Conservation (phyloP, 176 grass and related monocot genomes). For the Puccinellia tenuiflora region DNA sequence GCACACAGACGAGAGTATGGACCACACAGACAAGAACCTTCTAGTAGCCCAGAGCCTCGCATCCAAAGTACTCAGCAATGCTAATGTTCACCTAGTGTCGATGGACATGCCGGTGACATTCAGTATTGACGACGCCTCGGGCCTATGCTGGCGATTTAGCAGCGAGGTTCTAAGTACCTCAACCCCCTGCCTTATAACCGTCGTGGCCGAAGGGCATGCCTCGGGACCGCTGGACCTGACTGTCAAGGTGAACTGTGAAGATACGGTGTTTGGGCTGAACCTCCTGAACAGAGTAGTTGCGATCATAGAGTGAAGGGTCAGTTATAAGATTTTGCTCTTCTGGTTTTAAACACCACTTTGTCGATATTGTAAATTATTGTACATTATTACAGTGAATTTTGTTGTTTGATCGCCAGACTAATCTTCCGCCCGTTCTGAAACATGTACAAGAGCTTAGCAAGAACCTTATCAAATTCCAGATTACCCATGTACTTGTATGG, state of each 20-base stretch:
- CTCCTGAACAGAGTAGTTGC: slow-evolving; percentile 57
- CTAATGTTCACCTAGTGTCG: slow-evolving; percentile 67
- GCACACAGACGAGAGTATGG: slow-evolving; percentile 12
- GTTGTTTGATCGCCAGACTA: neutral
- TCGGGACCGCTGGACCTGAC: slow-evolving; percentile 51
- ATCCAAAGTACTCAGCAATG: slow-evolving; percentile 66
- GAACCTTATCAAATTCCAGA: neutral
- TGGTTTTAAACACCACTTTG: neutral
- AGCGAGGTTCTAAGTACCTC: slow-evolving; percentile 50
- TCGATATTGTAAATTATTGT: slow-evolving; percentile 17
- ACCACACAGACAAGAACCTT: slow-evolving; percentile 55
- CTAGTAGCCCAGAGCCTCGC: slow-evolving; percentile 51
- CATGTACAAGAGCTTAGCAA: neutral
- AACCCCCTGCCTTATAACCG: slow-evolving; percentile 60
- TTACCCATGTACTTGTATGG: neutral
- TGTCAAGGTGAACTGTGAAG: slow-evolving; percentile 78
- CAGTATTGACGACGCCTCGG: slow-evolving; percentile 58
- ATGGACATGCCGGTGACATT: slow-evolving; percentile 87
- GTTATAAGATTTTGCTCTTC: neutral
- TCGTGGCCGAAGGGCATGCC: slow-evolving; percentile 45
- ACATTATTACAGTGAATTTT: slow-evolving; percentile 17
- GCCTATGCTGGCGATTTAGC: slow-evolving; percentile 76
- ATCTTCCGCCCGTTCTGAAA: neutral
- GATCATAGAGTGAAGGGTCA: slow-evolving; percentile 51
- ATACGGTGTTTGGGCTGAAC: slow-evolving; percentile 72